phyloP scores from a whole-genome alignment of 805 yeast species.

The Yarrowia alimentaria region DNA sequence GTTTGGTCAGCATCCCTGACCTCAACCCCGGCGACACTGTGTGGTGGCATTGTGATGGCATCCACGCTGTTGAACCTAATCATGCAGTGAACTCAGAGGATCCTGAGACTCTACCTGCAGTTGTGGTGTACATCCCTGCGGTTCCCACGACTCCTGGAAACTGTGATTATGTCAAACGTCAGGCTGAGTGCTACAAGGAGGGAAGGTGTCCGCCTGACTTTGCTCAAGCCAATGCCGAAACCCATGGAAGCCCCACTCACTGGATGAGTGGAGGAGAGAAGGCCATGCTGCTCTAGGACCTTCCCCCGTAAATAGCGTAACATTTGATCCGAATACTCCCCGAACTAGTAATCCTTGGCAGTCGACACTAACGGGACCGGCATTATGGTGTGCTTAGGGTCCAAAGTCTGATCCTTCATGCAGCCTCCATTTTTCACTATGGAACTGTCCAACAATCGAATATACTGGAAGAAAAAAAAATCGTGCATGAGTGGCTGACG shows the following conservation, averaged over 20 bases:
- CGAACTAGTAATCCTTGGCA: no score
- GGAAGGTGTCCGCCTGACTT: constrained; percentile 2
- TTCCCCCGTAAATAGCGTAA: no score
- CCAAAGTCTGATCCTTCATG: no score
- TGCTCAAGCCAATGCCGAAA: neutral
- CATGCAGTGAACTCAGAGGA: neutral
- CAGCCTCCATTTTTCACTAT: no score
- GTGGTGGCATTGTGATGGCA: constrained; percentile 20
- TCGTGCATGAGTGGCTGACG: no score
- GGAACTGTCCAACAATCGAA: no score
- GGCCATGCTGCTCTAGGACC: neutral
- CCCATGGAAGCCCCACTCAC: neutral
- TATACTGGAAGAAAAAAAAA: no score
- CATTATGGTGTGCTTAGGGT: no score
- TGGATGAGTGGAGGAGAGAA: constrained; percentile 8
- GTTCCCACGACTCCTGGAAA: neutral
- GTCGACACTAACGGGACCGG: no score
- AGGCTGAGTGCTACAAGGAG: neutral
- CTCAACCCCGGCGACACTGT: neutral
- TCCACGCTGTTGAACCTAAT: constrained; percentile 9
- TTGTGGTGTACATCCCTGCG: constrained; percentile 4
- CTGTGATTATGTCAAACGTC: neutral
- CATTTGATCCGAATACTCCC: no score
- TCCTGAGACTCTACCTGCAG: neutral
- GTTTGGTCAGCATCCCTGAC: constrained; percentile 5